Evolutionary conservation across 2,329 filamentous ascomycete species (phyloP), one percentile per base, ranked within the genome.

Genomic region (Colletotrichum godetiae): DNA sequence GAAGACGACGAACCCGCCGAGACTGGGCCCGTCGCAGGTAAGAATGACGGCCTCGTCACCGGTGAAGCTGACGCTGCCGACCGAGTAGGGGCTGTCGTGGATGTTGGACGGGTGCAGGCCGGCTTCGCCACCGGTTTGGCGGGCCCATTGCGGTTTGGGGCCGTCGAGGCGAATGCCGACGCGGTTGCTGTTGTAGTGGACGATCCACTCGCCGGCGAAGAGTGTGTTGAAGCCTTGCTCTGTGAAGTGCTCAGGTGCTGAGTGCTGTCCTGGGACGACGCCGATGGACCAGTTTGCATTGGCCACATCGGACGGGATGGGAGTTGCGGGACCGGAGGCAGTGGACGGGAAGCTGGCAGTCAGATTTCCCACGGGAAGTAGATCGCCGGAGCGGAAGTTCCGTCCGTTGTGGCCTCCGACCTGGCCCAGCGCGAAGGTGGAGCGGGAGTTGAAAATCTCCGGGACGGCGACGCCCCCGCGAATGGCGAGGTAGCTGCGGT

Each of bases 41-140:
- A 86, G 75, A 3, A 86, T 78, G 2, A 85, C 82, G 2, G 82
- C 80, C 37, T 83, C 82, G 35, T 86, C 84, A 0, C 84, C 84
- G 0, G 83, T 85, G 70, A 84, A 86, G 76, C 82, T 86, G 5
- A 86, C 78, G 35, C 83, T 82, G 1, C 84, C 84, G 5, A 83
- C 78, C 0, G 84, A 81, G 70, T 84, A 85, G 1, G 81, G 81
- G 33, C 79, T 81, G 29, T 84, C 83, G 33, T 83, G 79, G 24
- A 85, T 81, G 33, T 86, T 86, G n/a, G 81, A 84, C 0, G 84
- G 84, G 60, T 86, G 84, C 7, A 83, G 75, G 0, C 82, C 83
- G 2, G 80, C 84, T 42, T 81, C 79, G 1, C 82, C 83, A 3
- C 84, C 84, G 2, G 79, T 80, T 5, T 75, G 63, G 13, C 83